Percentiles rank a stretch among this genome's conserved stretches.
Conservation (phyloP, 164 flowering plant genomes). For the Vitis rupestris region DNA sequence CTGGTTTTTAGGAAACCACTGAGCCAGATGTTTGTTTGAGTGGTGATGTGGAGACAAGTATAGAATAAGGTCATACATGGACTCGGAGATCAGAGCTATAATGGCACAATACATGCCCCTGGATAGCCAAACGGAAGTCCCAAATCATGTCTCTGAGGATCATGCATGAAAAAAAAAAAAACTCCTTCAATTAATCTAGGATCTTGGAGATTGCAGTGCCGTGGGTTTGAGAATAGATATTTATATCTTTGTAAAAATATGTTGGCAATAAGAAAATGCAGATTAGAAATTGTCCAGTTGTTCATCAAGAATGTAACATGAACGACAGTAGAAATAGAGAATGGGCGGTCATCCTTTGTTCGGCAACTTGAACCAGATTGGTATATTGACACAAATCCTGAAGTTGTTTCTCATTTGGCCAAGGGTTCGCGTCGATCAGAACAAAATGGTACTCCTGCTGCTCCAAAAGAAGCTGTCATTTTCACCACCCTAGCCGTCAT, state of each 20-base stretch:
- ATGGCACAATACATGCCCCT: conserved; percentile 91
- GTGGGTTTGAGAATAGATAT: not conserved
- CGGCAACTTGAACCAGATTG: no score
- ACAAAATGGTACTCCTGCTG: no score
- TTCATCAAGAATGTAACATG: conserved; percentile 11
- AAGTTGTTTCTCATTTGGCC: no score
- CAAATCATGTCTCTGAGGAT: conserved; percentile 48
- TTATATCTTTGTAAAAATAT: conserved; percentile 3
- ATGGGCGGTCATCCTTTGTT: no score
- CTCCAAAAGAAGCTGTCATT: no score
- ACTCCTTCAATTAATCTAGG: conserved; percentile 2
- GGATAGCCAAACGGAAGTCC: conserved; percentile 69
- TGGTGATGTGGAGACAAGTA: no score
- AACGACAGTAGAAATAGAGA: conserved; percentile 2
- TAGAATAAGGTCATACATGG: conserved; percentile 71
- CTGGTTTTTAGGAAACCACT: no score
- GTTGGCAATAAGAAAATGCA: conserved; percentile 10
- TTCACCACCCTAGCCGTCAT: no score
- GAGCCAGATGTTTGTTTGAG: no score
- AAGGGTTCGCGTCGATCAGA: no score
- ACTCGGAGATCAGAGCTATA: conserved; percentile 81
- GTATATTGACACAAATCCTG: no score
- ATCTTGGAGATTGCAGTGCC: not conserved
- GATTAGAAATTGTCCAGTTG: conserved; percentile 5
- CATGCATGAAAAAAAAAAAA: conserved; percentile 22